Evolutionary conservation across 257 asterid species (phyloP), one percentile per base, ranked within the genome.

Genomic region (Salvia miltiorrhiza): DNA sequence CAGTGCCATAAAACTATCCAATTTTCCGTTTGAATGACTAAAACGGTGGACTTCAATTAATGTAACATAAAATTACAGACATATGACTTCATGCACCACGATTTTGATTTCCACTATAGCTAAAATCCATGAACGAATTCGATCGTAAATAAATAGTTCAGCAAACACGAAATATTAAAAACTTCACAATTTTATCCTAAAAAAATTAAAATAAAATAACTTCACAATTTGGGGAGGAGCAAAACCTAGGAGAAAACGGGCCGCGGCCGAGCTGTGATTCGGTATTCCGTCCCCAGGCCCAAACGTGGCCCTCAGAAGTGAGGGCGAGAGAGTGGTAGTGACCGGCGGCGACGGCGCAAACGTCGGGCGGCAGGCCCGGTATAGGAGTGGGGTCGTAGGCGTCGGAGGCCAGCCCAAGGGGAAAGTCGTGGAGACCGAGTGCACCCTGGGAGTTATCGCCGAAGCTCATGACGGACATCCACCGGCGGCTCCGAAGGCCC

Each of bases 281-380:
- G 17, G 33, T 12, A 69, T 88, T 88, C 33, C 98, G 96, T 23
- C 98, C 98, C 98, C 96, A 93, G n/a, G 94, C 73, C 95, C 95
- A 90, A 62, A 90, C 83, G 7, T 81, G 83, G 13, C 99, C 99
- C 58, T 78, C 77, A 41, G 85, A 71, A 61, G 96, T 93, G 81
- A 88, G 86, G 72, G 96, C 99, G 35, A 93, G 90, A 67, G 99
- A 93, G 71, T 93, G 96, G 76, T 88, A 93, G 70, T 93, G 97
- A 24, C 99, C 97, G 77, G 96, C 91, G 68, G 96, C 73, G 63
- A 93, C 73, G 75, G 74, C 12, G 81, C 82, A 75, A 60, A 93
- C 77, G 53, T 90, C 85, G 9, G 85, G 68, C 11, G 96, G 99
- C 9, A 93, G 92, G 53, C 80, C 82, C 4, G 85, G 74, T 61